A percentile compares a stretch with the other conserved stretches of the same genome.
Evolutionary conservation across 1,139 yeast genomes (phyloP).

Genomic region (Zhuliangozyma parablackwelliae): DNA sequence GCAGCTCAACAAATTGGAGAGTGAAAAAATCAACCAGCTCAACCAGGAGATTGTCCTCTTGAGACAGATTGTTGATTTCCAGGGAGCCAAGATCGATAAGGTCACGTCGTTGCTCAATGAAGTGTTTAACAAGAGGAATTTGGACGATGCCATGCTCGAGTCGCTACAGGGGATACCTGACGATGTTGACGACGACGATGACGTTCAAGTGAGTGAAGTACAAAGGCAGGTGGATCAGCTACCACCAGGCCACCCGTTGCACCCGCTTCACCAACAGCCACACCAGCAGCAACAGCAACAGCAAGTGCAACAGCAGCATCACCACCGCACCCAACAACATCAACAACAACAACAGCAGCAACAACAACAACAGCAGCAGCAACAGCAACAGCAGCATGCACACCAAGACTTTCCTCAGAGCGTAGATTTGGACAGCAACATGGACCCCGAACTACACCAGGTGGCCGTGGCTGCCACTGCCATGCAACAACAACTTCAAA

Average conservation of each 20-base stretch:
- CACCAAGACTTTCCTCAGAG: slow-evolving; percentile 5
- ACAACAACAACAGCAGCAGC: slow-evolving; percentile 7
- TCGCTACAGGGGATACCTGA: slow-evolving; percentile 27
- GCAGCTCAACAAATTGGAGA: slow-evolving; percentile 14
- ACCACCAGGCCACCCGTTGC: slow-evolving; percentile 2
- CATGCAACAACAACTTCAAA: slow-evolving; percentile 1
- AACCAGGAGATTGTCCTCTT: slow-evolving; percentile 33
- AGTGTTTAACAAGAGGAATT: slow-evolving; percentile 31
- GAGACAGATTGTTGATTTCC: slow-evolving; percentile 36
- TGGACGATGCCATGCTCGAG: slow-evolving; percentile 23
- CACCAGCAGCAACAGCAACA: slow-evolving; percentile 8
- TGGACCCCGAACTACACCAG: slow-evolving; percentile 39
- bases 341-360: slow-evolving; percentile 1
- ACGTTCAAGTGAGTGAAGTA: slow-evolving; percentile 7
- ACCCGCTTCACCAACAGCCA: neutral
- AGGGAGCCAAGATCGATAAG: slow-evolving; percentile 37
- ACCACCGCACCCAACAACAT: slow-evolving; percentile 1
- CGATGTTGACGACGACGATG: slow-evolving; percentile 11
- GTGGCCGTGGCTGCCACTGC: slow-evolving; percentile 38
- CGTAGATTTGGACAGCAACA: slow-evolving; percentile 25
- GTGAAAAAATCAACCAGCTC: slow-evolving; percentile 20
- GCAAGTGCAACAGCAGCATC: slow-evolving; percentile 9
- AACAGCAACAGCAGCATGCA: slow-evolving; percentile 7
- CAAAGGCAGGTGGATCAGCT: slow-evolving; percentile 10
- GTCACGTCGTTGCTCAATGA: slow-evolving; percentile 30